A percentile compares a stretch with the other conserved stretches of the same genome.
These are phyloP conservation scores for Aspergillus aculeatus DNA, from an alignment of 2,329 filamentous ascomycete species.

Conservation along the genomic window DNA sequence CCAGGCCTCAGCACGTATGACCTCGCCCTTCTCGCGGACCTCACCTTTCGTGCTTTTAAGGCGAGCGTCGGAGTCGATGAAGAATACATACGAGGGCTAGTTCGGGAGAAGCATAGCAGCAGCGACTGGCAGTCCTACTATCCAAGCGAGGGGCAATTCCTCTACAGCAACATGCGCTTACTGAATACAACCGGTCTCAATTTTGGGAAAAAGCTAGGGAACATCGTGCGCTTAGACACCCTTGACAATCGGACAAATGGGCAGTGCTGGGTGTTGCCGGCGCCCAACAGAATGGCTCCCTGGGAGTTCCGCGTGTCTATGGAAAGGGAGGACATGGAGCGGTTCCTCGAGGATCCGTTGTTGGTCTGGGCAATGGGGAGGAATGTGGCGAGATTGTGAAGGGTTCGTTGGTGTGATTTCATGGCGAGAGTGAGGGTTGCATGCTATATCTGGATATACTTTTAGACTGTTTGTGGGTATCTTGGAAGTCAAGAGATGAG, in stretches of 20 bases:
- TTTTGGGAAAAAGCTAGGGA: not conserved
- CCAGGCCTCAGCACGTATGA: not conserved
- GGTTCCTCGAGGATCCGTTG: not conserved
- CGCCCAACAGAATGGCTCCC: not conserved
- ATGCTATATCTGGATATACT: no score
- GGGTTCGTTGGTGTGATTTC: no score
- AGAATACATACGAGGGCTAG: not conserved
- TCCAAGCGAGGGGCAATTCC: not conserved
- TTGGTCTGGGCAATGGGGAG: not conserved
- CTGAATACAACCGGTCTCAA: not conserved
- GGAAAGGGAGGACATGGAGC: not conserved
- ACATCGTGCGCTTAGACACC: not conserved
- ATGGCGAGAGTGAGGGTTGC: no score
- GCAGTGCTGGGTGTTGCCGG: not conserved
- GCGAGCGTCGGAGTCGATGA: not conserved
- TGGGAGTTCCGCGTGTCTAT: not conserved
- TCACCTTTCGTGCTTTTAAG: not conserved
- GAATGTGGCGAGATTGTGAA: not conserved
- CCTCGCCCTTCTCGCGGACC: not conserved
- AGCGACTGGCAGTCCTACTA: not conserved
- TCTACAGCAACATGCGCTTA: not conserved
- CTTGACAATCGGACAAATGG: not conserved
- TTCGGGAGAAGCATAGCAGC: not conserved
- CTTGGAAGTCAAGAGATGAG: no score
- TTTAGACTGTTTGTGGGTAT: no score